Percentiles rank a stretch among this genome's conserved stretches.
These are phyloP conservation scores for Monilinia aucupariae DNA, from an alignment of 2,329 filamentous ascomycete species.

Conservation along the genomic window DNA sequence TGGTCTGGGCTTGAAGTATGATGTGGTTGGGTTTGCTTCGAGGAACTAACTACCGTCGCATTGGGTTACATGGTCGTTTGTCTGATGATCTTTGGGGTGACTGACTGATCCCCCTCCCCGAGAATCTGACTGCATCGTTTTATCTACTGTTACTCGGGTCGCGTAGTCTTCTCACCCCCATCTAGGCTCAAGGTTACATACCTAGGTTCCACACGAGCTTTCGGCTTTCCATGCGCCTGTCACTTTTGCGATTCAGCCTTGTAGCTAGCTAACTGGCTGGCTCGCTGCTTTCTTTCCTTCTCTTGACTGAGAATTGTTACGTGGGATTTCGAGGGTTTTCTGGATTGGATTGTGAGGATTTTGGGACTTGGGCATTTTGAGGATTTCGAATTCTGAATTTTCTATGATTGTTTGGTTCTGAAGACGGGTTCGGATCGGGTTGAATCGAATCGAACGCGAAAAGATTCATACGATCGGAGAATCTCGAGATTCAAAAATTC, in stretches of 20 bases:
- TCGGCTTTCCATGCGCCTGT: too few species aligned
- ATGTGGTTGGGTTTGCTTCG: not conserved
- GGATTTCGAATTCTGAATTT: not conserved
- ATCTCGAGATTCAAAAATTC: not conserved
- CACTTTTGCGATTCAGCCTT: slow-evolving; percentile 4
- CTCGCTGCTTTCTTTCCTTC: too few species aligned
- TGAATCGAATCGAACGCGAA: not conserved
- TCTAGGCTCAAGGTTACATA: too few species aligned
- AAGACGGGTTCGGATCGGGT: not conserved
- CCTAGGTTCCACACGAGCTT: not conserved
- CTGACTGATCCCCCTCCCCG: too few species aligned
- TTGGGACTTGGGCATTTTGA: not conserved
- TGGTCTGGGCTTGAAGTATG: not conserved
- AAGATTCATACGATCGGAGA: not conserved
- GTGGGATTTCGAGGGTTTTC: too few species aligned
- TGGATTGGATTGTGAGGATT: too few species aligned
- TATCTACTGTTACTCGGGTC: too few species aligned
- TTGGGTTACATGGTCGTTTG: not conserved
- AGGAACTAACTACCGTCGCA: slow-evolving; percentile 4
- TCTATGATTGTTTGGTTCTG: not conserved
- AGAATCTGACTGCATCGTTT: not conserved
- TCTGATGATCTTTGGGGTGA: not conserved
- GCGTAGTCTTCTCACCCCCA: too few species aligned
- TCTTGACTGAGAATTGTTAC: too few species aligned
- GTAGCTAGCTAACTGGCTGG: too few species aligned